phyloP scores from a whole-genome alignment of 139 green algal genomes.

The Mychonastes homosphaera region DNA sequence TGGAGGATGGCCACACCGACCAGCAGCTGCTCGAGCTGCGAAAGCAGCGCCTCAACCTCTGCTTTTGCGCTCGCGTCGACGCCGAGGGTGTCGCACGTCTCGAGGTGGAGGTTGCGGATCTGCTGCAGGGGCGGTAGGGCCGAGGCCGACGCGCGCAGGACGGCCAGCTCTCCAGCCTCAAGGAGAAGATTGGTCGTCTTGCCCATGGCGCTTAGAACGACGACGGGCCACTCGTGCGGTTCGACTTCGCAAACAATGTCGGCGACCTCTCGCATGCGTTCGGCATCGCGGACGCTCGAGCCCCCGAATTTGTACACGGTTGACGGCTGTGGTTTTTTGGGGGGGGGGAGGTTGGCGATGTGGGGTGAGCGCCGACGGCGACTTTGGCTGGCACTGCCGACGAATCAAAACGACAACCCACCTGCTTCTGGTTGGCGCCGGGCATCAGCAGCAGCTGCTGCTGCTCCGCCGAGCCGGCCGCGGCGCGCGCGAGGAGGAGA shows the following conservation, averaged over 20 bases:
- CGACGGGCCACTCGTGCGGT: slow-evolving; percentile 64
- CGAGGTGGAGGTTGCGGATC: slow-evolving; percentile 62
- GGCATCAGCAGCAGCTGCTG: too few species aligned
- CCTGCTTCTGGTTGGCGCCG: too few species aligned
- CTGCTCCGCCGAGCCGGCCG: too few species aligned
- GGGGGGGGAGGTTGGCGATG: too few species aligned
- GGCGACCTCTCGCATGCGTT: slow-evolving; percentile 84
- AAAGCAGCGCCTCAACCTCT: slow-evolving; percentile 66
- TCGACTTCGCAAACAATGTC: slow-evolving; percentile 85
- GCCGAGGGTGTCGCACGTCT: slow-evolving; percentile 49
- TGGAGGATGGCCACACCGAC: slow-evolving; percentile 85
- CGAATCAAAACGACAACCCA: too few species aligned
- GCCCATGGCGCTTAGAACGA: slow-evolving; percentile 98
- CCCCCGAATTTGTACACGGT: slow-evolving; percentile 97
- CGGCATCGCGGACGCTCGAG: slow-evolving; percentile 79
- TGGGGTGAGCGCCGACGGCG: too few species aligned
- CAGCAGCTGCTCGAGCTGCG: slow-evolving; percentile 77
- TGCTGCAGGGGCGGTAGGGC: background rate
- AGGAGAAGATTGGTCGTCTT: slow-evolving; percentile 98
- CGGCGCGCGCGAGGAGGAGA: too few species aligned
- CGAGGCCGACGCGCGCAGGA: background rate
- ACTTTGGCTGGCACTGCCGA: too few species aligned
- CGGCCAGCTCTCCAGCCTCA: slow-evolving; percentile 56
- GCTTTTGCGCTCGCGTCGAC: slow-evolving; percentile 35
- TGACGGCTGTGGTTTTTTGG: too few species aligned